phyloP scores from a whole-genome alignment of 169 alveolate species.

The Pseudocohnilembus persalinus region DNA sequence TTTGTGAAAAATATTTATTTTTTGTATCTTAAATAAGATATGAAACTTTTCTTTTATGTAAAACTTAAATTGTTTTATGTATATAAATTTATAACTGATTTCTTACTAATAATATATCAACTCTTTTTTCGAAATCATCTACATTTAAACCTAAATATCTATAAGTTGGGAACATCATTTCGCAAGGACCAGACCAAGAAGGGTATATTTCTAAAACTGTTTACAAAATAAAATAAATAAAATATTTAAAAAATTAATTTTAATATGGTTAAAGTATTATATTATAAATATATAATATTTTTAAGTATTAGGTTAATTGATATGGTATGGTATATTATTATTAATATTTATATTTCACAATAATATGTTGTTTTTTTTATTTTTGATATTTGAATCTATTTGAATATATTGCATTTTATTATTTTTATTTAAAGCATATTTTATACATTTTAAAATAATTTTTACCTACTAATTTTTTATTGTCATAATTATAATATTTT shows the following conservation, averaged over 20 bases:
- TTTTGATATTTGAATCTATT: too few relatives aligned
- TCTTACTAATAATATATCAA: slow-evolving; percentile 22
- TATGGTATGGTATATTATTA: neutral
- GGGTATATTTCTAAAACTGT: slow-evolving; percentile 25
- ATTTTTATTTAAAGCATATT: too few relatives aligned
- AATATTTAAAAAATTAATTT: too few relatives aligned
- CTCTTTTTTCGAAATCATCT: slow-evolving; percentile 34
- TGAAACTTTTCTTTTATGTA: too few relatives aligned
- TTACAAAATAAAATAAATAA: neutral
- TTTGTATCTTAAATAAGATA: too few relatives aligned
- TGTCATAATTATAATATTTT: slow-evolving; percentile 4
- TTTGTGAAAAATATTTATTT: too few relatives aligned
- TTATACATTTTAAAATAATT: too few relatives aligned
- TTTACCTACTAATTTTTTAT: slow-evolving; percentile 25
- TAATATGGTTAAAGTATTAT: too few relatives aligned
- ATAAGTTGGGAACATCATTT: slow-evolving; percentile 20
- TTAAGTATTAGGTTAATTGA: too few relatives aligned
- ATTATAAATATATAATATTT: too few relatives aligned
- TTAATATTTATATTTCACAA: neutral
- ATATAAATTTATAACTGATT: too few relatives aligned
- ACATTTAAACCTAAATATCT: slow-evolving; percentile 8
- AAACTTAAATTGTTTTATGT: neutral
- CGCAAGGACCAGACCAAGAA: slow-evolving; percentile 33
- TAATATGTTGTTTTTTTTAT: neutral
- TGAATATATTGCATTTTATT: too few relatives aligned